A percentile compares a stretch with the other conserved stretches of the same genome.
phyloP scores from a whole-genome alignment of 169 alveolate genomes.

The Plasmodium gonderi region DNA sequence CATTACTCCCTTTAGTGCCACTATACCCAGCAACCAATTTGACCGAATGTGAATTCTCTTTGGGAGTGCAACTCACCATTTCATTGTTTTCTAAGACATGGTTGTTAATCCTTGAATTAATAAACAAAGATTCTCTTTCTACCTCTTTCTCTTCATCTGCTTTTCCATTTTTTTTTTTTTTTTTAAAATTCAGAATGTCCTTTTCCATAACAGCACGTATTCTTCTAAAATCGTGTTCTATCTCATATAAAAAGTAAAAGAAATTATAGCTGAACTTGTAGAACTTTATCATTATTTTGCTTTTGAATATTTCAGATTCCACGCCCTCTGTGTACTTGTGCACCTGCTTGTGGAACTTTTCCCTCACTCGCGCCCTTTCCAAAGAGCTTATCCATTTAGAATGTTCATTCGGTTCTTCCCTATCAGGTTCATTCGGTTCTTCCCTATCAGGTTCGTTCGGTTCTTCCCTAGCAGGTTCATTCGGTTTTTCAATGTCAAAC shows the following conservation, averaged over 20 bases:
- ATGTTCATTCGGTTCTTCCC: background rate
- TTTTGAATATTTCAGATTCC: conserved; percentile 51
- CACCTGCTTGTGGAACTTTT: background rate
- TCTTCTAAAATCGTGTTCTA: conserved; percentile 58
- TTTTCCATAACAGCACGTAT: conserved; percentile 61
- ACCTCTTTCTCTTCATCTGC: background rate
- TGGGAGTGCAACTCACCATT: too few relatives aligned
- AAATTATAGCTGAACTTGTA: conserved; percentile 66
- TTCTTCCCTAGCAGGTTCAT: too few relatives aligned
- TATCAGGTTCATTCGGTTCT: background rate
- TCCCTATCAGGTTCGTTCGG: background rate
- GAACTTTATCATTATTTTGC: conserved; percentile 41
- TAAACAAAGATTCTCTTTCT: background rate
- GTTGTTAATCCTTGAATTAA: background rate
- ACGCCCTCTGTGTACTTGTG: background rate
- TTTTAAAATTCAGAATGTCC: conserved; percentile 1
- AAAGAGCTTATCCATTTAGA: background rate
- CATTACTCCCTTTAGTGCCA: background rate
- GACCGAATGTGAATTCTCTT: too few relatives aligned
- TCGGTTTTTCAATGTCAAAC: too few relatives aligned
- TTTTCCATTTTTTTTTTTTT: background rate
- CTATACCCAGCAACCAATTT: too few relatives aligned
- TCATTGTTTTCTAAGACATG: too few relatives aligned
- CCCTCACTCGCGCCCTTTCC: too few relatives aligned
- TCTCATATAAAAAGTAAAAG: conserved; percentile 59